phyloP scores from a whole-genome alignment of 2,329 filamentous ascomycete genomes.

The Metarhizium humberi region DNA sequence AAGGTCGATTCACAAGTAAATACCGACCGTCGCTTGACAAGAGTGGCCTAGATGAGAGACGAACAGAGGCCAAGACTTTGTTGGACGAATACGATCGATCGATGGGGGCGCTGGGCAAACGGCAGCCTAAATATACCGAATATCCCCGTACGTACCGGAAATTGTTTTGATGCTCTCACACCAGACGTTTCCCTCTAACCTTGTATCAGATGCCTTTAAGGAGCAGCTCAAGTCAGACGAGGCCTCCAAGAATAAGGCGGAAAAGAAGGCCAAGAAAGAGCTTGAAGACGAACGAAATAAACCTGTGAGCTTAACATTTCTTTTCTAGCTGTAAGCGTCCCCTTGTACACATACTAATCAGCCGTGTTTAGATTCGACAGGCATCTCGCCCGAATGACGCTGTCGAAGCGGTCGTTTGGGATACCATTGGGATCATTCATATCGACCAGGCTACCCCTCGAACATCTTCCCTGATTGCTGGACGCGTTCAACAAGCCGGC shows the following conservation, averaged over 20 bases:
- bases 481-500: constrained; percentile 40
- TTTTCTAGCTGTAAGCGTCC: neutral
- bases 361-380: constrained; percentile 25
- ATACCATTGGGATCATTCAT: constrained; percentile 40
- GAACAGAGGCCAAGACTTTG: constrained; percentile 27
- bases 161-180: neutral
- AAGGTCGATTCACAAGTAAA: constrained; percentile 30
- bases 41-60: constrained; percentile 31
- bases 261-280: constrained; percentile 35
- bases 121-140: constrained; percentile 36
- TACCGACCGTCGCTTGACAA: constrained; percentile 31
- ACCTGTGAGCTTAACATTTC: constrained; percentile 19
- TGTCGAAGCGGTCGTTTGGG: constrained; percentile 41
- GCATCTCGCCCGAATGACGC: constrained; percentile 33
- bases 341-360: neutral
- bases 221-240: constrained; percentile 38
- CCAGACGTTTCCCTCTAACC: neutral
- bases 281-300: constrained; percentile 30
- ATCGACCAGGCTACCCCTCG: constrained; percentile 31
- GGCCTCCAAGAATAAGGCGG: constrained; percentile 34
- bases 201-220: constrained; percentile 29
- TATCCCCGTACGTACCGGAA: constrained; percentile 27
- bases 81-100: constrained; percentile 31
- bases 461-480: constrained; percentile 31
- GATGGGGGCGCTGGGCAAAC: constrained; percentile 32